Percentiles rank a stretch among this genome's conserved stretches.
Evolutionary conservation across 2,329 filamentous ascomycete species (phyloP).

Genomic region (Colletotrichum sojae): DNA sequence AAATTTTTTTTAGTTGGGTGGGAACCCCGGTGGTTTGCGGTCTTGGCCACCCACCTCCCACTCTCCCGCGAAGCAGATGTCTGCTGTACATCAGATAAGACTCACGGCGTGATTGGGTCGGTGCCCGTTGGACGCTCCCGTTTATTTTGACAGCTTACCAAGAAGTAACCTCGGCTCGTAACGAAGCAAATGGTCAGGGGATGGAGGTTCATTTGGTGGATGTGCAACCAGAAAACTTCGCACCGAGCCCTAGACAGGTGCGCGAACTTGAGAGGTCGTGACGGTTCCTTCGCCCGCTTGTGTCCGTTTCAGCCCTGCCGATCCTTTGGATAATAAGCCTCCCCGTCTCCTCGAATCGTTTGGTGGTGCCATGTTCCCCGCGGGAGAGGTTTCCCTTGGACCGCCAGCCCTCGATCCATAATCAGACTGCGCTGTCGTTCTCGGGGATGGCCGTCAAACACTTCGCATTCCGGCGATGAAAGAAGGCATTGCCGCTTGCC

Average conservation of each 20-base stretch:
- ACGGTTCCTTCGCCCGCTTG: conserved; percentile 6
- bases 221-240: background rate
- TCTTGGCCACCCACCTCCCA: background rate
- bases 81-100: conserved; percentile 9
- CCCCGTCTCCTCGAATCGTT: background rate
- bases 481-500: background rate
- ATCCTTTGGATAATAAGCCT: background rate
- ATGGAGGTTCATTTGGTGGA: background rate
- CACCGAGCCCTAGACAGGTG: background rate
- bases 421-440: background rate
- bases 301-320: conserved; percentile 38
- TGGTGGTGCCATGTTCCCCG: background rate
- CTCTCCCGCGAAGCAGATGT: background rate
- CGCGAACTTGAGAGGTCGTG: conserved; percentile 8
- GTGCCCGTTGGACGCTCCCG: background rate
- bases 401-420: background rate
- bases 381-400: background rate
- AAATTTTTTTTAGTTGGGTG: conserved; percentile 6
- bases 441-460: background rate
- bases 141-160: background rate
- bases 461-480: background rate
- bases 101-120: background rate
- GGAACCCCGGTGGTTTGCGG: background rate
- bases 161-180: conserved; percentile 9
- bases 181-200: conserved; percentile 1